Evolutionary conservation across 2,329 filamentous ascomycete genomes (phyloP), one percentile per base, ranked within the genome.

Genomic region (Colletotrichum sp.): DNA sequence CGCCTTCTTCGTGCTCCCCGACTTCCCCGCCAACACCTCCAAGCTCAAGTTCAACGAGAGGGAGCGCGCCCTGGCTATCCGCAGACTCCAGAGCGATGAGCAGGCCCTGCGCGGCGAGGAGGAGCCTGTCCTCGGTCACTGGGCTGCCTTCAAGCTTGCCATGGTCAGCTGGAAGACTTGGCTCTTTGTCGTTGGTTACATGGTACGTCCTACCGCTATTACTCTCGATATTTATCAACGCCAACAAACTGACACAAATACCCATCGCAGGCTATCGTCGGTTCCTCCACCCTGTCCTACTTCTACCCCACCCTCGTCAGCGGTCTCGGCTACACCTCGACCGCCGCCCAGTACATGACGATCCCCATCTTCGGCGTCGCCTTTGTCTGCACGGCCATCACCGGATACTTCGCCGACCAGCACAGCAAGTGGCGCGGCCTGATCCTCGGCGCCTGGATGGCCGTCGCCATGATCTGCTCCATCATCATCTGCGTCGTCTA

Each of bases 1-100:
- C 2, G 91, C 90, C 18, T 93, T 92, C 82, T 93, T 92, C 89
- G 89, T 93, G 82, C 92, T 95, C 3, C 89, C 93, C 76, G 93
- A 95, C 79, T 95, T 93, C 80, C 93, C 93, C 0, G 92, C 93
- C 76, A 88, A 91, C 72, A 92, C 92, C 8, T 77, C 78, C 1
- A 71, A 68, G 21, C 71, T 63, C 5, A 90, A 81, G 1, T 94
- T 95, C 80, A 89, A 87, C 0, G 86, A 88, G 3, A 86, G 87
- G 26, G 93, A 95, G 78, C 89, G 91, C 26, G 86, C 86, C 8
- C 88, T 93, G 8, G 92, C 94, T 0, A 84, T 93, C 21, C 87
- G 89, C 2, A 88, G 93, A 6, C 85, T 95, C n/a, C 89, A 89
- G 63, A 84, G 84, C 10, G 93, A 95, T 79, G 84, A 91, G 75